Percentiles rank a stretch among this genome's conserved stretches.
Evolutionary conservation across 2,329 filamentous ascomycete genomes (phyloP).

Genomic region (Calonectria hawksworthii): DNA sequence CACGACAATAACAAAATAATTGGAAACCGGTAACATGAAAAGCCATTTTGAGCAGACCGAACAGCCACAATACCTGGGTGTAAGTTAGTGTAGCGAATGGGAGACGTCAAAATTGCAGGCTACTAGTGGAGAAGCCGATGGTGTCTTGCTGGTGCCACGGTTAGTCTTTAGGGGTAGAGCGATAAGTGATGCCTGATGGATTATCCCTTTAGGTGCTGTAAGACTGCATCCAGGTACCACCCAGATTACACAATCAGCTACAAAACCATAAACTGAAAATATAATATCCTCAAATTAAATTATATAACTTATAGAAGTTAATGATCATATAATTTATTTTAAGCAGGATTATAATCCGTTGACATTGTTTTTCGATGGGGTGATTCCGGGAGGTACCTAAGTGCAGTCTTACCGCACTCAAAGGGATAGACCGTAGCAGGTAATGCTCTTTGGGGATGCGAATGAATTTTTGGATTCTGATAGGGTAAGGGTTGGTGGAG

Average conservation of each 20-base stretch:
- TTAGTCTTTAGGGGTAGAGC: neutral
- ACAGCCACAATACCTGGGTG: neutral
- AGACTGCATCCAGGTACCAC: no score
- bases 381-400: no score
- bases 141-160: neutral
- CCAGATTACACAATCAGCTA: no score
- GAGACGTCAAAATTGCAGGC: neutral
- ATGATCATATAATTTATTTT: no score
- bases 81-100: neutral
- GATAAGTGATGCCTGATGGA: neutral
- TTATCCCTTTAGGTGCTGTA: no score
- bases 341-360: no score
- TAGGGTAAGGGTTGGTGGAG: neutral
- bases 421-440: neutral
- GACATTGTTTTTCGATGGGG: no score
- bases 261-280: no score
- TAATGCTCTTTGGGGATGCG: neutral
- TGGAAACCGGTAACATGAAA: neutral
- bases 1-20: neutral
- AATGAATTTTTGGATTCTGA: neutral
- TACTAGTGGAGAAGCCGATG: neutral
- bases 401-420: no score
- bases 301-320: no score
- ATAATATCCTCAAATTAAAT: no score
- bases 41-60: neutral